phyloP scores from a whole-genome alignment of 345 rosid genomes.

The Litchi chinensis region DNA sequence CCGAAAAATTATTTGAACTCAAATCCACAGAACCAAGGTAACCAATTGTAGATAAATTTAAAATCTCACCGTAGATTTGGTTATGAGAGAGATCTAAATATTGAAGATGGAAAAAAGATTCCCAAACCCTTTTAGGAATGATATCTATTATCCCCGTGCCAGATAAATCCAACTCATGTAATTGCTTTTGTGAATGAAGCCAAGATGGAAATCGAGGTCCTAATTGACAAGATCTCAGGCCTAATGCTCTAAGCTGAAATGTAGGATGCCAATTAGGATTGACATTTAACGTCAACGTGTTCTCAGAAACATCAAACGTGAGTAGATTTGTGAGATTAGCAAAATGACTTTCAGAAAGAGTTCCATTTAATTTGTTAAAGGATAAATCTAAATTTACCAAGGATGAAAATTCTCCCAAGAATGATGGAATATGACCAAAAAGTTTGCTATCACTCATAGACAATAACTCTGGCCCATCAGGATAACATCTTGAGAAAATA shows the following conservation, averaged over 20 bases:
- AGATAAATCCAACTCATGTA: conserved; percentile 26
- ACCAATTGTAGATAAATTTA: conserved; percentile 2
- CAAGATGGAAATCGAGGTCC: conserved; percentile 39
- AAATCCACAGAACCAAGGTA: conserved; percentile 17
- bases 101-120: not conserved
- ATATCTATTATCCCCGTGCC: conserved; percentile 27
- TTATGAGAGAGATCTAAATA: conserved; percentile 37
- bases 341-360: conserved; percentile 27
- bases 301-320: conserved; percentile 18
- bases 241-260: conserved; percentile 22
- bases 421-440: not conserved
- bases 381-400: not conserved
- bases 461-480: not conserved
- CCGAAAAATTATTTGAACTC: conserved; percentile 21
- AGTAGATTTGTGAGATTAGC: conserved; percentile 27
- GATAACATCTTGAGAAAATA: not conserved
- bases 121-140: conserved; percentile 34
- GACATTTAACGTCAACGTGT: conserved; percentile 21
- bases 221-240: conserved; percentile 23
- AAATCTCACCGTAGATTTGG: conserved; percentile 25
- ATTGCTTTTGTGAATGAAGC: conserved; percentile 22
- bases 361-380: not conserved
- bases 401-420: not conserved
- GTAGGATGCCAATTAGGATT: conserved; percentile 32
- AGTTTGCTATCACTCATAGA: not conserved